Evolutionary conservation across 1,139 yeast species (phyloP).

Genomic region (Lodderomyces parapsilosis): DNA sequence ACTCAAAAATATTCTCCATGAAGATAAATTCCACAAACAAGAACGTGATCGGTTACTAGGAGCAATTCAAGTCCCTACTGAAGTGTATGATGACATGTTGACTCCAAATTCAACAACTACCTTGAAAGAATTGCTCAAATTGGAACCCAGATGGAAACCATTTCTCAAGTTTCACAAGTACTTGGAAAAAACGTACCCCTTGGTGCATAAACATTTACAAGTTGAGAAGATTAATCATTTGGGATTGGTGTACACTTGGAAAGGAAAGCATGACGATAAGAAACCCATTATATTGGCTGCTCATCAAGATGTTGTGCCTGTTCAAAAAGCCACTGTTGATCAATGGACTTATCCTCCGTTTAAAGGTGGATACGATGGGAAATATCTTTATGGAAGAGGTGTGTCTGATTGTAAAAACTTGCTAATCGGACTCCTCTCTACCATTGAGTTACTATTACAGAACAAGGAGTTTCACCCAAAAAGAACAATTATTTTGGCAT

Average conservation of each 20-base stretch:
- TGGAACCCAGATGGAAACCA: conserved; percentile 30
- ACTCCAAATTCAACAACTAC: conserved; percentile 27
- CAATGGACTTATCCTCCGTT: conserved; percentile 48
- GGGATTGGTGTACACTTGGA: conserved; percentile 37
- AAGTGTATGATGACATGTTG: conserved; percentile 50
- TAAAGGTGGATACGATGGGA: conserved; percentile 41
- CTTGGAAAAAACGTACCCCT: conserved; percentile 30
- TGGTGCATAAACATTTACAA: conserved; percentile 31
- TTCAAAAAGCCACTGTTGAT: conserved; percentile 35
- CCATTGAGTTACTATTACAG: conserved; percentile 39
- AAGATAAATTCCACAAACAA: conserved; percentile 34
- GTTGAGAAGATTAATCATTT: conserved; percentile 32
- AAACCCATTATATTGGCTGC: conserved; percentile 47
- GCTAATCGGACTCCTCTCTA: conserved; percentile 40
- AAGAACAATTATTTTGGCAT: conserved; percentile 42
- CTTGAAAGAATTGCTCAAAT: neutral
- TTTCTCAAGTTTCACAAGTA: conserved; percentile 30
- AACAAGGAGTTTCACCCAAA: conserved; percentile 35
- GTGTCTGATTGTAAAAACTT: conserved; percentile 47
- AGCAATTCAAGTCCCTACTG: conserved; percentile 63
- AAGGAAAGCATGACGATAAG: conserved; percentile 24
- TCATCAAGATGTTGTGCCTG: conserved; percentile 53
- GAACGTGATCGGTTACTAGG: conserved; percentile 48
- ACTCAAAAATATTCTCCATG: conserved; percentile 29
- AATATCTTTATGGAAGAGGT: conserved; percentile 45